These are phyloP conservation scores for Fraxinus cuspidata DNA, from an alignment of 257 asterid species.

Conservation along the genomic window DNA sequence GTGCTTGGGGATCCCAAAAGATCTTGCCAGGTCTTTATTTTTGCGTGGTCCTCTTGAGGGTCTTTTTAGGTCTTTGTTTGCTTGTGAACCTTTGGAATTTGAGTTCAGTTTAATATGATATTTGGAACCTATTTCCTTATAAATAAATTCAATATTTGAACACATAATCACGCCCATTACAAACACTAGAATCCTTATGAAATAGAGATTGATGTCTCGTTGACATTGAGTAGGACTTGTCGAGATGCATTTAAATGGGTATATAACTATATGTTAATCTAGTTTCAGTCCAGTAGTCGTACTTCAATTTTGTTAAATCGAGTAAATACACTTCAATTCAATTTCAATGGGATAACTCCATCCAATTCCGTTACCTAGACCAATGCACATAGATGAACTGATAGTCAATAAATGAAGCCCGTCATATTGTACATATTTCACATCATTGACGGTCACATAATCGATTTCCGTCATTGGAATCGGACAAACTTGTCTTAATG, in stretches of 20 bases:
- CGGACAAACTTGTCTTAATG: no score
- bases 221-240: background rate
- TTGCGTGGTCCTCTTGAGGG: background rate
- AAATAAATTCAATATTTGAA: background rate
- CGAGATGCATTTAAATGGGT: background rate
- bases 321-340: no score
- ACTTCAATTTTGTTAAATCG: no score
- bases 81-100: background rate
- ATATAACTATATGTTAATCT: no score
- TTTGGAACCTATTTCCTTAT: background rate
- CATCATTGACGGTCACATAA: no score
- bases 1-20: background rate
- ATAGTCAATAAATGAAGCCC: no score
- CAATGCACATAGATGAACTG: no score
- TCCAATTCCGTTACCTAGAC: no score
- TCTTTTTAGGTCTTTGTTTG: background rate
- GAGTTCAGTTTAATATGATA: background rate
- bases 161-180: background rate
- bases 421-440: no score
- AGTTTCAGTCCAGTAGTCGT: no score
- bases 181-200: background rate
- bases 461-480: no score
- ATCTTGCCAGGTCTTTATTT: background rate
- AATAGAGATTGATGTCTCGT: slow-evolving; percentile 1
- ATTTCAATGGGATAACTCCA: no score